Evolutionary conservation across 257 asterid genomes (phyloP), one percentile per base, ranked within the genome.

Genomic region (Knoxia roxburghii): DNA sequence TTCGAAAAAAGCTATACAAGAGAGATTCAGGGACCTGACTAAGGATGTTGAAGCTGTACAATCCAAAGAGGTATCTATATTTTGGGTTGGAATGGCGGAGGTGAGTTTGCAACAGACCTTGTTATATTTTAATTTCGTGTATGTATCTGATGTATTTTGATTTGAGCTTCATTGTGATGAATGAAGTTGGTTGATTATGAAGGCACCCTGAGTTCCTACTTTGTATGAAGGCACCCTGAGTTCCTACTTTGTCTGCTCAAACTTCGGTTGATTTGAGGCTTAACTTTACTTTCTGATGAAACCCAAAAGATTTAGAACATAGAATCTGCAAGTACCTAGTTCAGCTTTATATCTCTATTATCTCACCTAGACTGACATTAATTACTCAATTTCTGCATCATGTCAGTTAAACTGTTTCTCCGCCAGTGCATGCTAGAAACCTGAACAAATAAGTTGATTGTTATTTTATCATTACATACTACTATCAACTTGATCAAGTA

Each of bases 51-150:
- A 78, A 45, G 87, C 80, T 71, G 89, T 77, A 68, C 86, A 80
- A 77, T 70, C 89, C 32, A 81, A 78, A 82, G 91, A 82, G 76
- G 96, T 90, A 74, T 72, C 79, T 29, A 65, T 94, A 48, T 69
- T 77, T 67, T 94, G 99, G 99, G 75, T 57, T 72, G 99, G 95
- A 67, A 75, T 94, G 76, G 99, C 97, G 49, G 99, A 94, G 95
- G 99, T 94, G 79, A 83, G 80, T 69, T 64, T 27, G 41, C 54
- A 35, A 29, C 4, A 17, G 48, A 37, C 30, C 55, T 1, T 24
- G n/a, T 32, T n/a, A 14, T 35, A 18, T 9, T 15, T 0, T 33
- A 5, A 12, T 40, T 51, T 37, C 46, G 35, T 15, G 54, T 12
- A 11, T 6, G 12, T 63, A 24, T 63, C 35, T 29, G 14, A 7